Base-by-base conservation (phyloP, 192 early-diverging fungal species). In the Diversispora eburnea region DNA sequence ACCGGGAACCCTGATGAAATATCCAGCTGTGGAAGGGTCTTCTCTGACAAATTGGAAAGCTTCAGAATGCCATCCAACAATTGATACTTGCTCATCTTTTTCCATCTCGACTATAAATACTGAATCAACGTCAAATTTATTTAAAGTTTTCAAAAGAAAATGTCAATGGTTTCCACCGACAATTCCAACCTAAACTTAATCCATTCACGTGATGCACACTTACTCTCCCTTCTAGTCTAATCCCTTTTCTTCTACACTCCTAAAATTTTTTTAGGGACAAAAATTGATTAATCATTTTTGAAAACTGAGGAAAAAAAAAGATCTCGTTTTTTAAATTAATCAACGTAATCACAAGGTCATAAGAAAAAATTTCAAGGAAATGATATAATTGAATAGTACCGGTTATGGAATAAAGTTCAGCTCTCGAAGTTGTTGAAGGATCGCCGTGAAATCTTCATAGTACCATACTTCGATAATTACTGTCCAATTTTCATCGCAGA, bases 41-140 rank as follows among this genome's bases (percentile, higher is more conserved):
- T 43, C 46, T 66, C 45, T 15, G 12, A 25, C 19, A 17, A 17
- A 66, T 15, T 6, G 64, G 2, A 0, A 43, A 43, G 12, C 47
- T 51, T 43, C 64, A 66, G 15, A 66, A 66, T 66, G 60, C 0
- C 41, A 39, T 43, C 0, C 0, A 42, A 62, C 15, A 62, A 62
- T 25, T 5, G 1, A 17, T 47, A 15, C 15, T 3, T 46, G 42
- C 20, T 47, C 63, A 3, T 10, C 45, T 47, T 10, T 46, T 65
- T 22, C 20, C 20, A 67, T 51, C 4, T 67, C 48, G 4, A 49
- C 47, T 62, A 65, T 65, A 65, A 68, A 68, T 68, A 68, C 49
- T 68, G 51, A 3, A 68, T 55, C 49, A n/a, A 68, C 54, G 33
- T 68, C 49, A 54, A 68, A 68, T 68, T 68, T 68, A 54, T 65